Percentiles rank a stretch among this genome's conserved stretches.
phyloP scores from a whole-genome alignment of 441 rosid genomes.

The Gossypium gossypioides region DNA sequence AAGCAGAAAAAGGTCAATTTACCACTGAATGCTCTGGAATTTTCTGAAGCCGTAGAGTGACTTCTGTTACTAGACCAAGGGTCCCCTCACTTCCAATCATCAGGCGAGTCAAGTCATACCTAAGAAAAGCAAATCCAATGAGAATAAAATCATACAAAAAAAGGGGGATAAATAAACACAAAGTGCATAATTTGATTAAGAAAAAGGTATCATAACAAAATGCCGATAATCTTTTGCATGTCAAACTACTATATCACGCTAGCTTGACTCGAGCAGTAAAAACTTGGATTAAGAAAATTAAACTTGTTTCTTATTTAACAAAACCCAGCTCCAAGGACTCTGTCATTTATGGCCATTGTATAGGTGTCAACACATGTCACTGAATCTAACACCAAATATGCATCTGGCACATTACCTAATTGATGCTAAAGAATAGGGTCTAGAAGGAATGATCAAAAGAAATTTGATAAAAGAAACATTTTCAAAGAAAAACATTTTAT shows the following conservation, averaged over 20 bases:
- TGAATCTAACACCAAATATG: neutral
- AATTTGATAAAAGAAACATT: too few relatives aligned
- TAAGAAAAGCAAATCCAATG: constrained; percentile 15
- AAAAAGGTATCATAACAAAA: neutral
- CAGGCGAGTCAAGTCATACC: constrained; percentile 88
- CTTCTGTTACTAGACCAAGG: constrained; percentile 77
- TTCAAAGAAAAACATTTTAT: neutral
- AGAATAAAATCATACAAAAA: neutral
- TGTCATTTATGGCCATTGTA: neutral
- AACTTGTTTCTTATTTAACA: neutral
- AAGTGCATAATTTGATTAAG: neutral
- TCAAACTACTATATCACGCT: neutral
- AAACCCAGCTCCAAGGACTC: neutral
- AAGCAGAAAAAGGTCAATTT: constrained; percentile 17
- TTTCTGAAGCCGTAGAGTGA: constrained; percentile 81
- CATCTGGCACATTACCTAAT: neutral
- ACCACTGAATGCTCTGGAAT: constrained; percentile 91
- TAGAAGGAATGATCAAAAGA: neutral
- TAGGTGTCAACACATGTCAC: neutral
- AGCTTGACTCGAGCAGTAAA: neutral
- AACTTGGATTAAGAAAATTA: neutral
- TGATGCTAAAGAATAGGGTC: neutral
- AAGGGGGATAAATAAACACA: neutral
- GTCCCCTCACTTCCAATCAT: constrained; percentile 97
- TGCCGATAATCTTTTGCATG: neutral